phyloP scores from a whole-genome alignment of 2,329 filamentous ascomycete genomes.

The Alternaria sp. region DNA sequence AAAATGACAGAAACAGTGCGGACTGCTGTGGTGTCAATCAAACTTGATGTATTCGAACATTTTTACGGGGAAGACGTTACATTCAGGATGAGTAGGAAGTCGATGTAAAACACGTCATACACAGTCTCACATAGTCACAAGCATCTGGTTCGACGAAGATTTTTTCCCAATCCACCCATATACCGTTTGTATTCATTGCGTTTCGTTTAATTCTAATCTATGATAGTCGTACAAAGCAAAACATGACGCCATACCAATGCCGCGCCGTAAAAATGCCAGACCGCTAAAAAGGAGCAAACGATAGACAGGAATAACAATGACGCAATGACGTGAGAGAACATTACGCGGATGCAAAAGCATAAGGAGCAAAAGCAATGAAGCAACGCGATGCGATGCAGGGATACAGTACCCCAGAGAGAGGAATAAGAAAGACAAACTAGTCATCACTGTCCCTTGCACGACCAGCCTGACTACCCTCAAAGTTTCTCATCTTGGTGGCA shows the following conservation, averaged over 20 bases:
- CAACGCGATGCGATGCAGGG: not conserved
- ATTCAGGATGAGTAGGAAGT: not conserved
- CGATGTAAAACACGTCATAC: not conserved
- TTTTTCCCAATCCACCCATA: not conserved
- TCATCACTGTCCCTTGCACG: not conserved
- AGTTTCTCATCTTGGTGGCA: slow-evolving; percentile 41
- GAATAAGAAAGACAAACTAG: not conserved
- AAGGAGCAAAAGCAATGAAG: not conserved
- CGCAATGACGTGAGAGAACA: not conserved
- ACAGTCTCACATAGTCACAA: not conserved
- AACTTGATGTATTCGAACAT: not conserved
- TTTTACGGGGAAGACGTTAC: no score
- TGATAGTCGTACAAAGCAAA: slow-evolving; percentile 1
- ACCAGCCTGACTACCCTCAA: slow-evolving; percentile 24
- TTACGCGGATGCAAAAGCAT: not conserved
- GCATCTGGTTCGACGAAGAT: not conserved
- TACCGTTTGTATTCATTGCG: not conserved
- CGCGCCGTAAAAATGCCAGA: slow-evolving; percentile 1
- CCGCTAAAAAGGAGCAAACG: not conserved
- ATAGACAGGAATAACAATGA: not conserved
- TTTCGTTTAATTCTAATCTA: slow-evolving; percentile 2
- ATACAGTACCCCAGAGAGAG: not conserved
- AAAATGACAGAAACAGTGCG: not conserved
- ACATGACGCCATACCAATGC: slow-evolving; percentile 9
- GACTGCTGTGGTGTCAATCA: not conserved